phyloP scores from a whole-genome alignment of 192 early-diverging fungal species.

The Linnemannia hyalina region DNA sequence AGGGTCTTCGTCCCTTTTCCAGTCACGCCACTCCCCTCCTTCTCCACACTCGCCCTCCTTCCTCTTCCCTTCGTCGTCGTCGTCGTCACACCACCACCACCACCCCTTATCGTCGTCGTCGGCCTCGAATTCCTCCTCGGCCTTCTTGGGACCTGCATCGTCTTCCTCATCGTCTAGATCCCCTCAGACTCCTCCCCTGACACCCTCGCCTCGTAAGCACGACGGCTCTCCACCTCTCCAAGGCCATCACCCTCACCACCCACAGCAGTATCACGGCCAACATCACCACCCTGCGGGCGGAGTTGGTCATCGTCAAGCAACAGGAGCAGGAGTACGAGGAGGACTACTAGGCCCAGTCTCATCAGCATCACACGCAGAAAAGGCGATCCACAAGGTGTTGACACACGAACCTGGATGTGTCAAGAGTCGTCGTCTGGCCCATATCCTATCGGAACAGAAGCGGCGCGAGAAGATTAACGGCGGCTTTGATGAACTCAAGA shows the following conservation, averaged over 20 bases:
- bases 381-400: constrained; percentile 12
- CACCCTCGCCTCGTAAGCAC: constrained; percentile 32
- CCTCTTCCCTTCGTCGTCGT: neutral
- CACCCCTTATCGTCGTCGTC: neutral
- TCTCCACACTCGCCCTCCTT: neutral
- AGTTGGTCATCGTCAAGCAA: neutral
- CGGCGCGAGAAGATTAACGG: constrained; percentile 59
- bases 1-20: neutral
- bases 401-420: constrained; percentile 16
- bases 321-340: neutral
- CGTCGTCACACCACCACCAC: neutral
- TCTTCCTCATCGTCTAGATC: constrained; percentile 13
- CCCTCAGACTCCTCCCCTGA: constrained; percentile 36
- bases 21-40: constrained; percentile 2
- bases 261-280: no score
- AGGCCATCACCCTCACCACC: neutral
- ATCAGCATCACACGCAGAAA: neutral
- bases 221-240: constrained; percentile 6
- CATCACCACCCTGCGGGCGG: neutral
- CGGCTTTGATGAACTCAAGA: constrained; percentile 58
- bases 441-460: constrained; percentile 59
- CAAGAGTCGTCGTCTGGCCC: constrained; percentile 52
- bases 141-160: neutral
- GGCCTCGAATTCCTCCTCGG: neutral
- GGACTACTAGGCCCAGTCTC: neutral